phyloP scores from a whole-genome alignment of 2,329 filamentous ascomycete species.

The Pseudopyricularia cyperi region DNA sequence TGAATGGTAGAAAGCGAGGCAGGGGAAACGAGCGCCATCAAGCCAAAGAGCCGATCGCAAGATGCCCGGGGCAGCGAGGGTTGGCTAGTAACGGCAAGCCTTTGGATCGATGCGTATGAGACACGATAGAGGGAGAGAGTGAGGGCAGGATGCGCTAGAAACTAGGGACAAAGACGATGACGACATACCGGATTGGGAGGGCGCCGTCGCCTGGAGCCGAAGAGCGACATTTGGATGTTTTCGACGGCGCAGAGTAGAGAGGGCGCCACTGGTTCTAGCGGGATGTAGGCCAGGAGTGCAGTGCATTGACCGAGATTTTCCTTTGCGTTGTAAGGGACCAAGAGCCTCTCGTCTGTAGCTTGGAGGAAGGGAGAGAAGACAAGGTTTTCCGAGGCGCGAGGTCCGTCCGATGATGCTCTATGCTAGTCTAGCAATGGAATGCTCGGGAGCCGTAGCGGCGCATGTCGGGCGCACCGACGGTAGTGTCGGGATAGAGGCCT shows the following conservation, averaged over 20 bases:
- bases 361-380: too few relatives aligned
- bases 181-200: constrained; percentile 34
- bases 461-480: too few relatives aligned
- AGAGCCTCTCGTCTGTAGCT: too few relatives aligned
- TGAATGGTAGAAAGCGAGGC: neutral
- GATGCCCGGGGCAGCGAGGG: too few relatives aligned
- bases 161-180: constrained; percentile 2
- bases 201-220: constrained; percentile 37
- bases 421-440: too few relatives aligned
- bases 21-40: neutral
- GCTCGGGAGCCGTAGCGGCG: too few relatives aligned
- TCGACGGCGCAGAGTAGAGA: neutral
- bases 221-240: constrained; percentile 10
- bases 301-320: neutral
- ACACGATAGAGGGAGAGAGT: neutral
- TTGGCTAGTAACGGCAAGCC: neutral
- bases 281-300: neutral
- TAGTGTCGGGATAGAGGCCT: too few relatives aligned
- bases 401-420: too few relatives aligned
- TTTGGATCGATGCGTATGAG: neutral
- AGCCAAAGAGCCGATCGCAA: neutral
- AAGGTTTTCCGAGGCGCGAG: too few relatives aligned
- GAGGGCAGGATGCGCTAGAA: neutral
- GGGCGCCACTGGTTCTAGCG: neutral
- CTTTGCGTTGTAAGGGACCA: too few relatives aligned